Conservation (phyloP, 1,284 basidiomycete genomes). For the Cutaneotrichosporon cutaneum region DNA sequence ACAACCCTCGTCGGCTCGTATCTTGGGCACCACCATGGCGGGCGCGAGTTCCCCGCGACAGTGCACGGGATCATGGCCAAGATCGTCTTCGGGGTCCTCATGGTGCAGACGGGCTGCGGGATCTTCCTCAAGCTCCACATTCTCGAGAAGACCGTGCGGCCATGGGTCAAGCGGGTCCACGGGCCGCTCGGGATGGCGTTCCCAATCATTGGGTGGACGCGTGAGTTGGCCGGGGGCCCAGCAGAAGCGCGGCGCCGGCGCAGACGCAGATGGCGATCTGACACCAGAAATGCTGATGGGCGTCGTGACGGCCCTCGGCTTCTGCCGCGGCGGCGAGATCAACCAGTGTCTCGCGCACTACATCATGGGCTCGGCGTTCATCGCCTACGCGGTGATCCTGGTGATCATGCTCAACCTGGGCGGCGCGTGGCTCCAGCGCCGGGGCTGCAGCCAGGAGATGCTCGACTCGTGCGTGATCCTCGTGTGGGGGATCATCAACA, state of each 20-base stretch:
- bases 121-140: conserved; percentile 93
- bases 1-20: conserved; percentile 70
- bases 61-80: conserved; percentile 70
- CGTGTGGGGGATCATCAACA: conserved; percentile 80
- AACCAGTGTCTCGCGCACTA: conserved; percentile 85
- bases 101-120: conserved; percentile 69
- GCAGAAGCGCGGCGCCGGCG: background rate
- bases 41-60: conserved; percentile 67
- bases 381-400: conserved; percentile 81
- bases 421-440: conserved; percentile 70
- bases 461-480: conserved; percentile 87
- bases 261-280: too few relatives aligned
- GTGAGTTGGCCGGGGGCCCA: conserved; percentile 63
- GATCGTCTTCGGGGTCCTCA: conserved; percentile 66
- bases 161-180: conserved; percentile 70
- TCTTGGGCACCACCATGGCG: conserved; percentile 77
- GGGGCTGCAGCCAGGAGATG: conserved; percentile 69
- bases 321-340: conserved; percentile 69
- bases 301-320: conserved; percentile 52
- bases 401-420: conserved; percentile 79
- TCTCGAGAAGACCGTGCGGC: conserved; percentile 72
- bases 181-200: conserved; percentile 80
- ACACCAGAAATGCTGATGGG: conserved; percentile 53
- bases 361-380: conserved; percentile 81
- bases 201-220: conserved; percentile 83